These are phyloP conservation scores for Pseudozyma hubeiensis DNA, from an alignment of 1,284 basidiomycete genomes.

Conservation along the genomic window DNA sequence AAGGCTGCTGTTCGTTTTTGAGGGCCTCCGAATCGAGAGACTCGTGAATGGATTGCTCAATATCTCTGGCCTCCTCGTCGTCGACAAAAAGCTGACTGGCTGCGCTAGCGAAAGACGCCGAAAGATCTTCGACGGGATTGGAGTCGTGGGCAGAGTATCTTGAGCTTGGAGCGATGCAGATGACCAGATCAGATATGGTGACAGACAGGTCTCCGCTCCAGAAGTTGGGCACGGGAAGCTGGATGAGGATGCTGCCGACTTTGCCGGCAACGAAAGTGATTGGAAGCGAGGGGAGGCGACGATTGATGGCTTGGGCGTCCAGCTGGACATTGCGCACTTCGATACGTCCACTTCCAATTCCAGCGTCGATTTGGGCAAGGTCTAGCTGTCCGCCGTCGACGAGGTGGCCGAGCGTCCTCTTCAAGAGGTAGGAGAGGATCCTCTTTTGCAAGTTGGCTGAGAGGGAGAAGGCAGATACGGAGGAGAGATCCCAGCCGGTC, in stretches of 20 bases:
- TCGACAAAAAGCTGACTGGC: conserved; percentile 47
- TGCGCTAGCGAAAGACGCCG: conserved; percentile 45
- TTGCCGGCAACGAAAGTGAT: conserved; percentile 78
- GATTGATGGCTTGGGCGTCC: conserved; percentile 71
- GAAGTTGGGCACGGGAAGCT: conserved; percentile 57
- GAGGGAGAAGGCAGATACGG: conserved; percentile 68
- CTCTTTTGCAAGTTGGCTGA: conserved; percentile 86
- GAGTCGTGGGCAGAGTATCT: neutral
- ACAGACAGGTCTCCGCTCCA: conserved; percentile 54
- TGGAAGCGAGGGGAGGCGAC: conserved; percentile 71
- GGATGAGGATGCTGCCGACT: conserved; percentile 52
- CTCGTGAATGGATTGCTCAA: conserved; percentile 55
- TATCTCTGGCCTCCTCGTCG: conserved; percentile 44
- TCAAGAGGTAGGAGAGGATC: conserved; percentile 88
- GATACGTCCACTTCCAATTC: conserved; percentile 87
- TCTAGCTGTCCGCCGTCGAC: conserved; percentile 89
- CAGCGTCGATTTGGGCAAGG: conserved; percentile 86
- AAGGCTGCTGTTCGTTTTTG: conserved; percentile 4
- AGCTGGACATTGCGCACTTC: conserved; percentile 86
- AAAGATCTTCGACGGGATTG: conserved; percentile 7
- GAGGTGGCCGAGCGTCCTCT: conserved; percentile 84
- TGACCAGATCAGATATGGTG: conserved; percentile 24
- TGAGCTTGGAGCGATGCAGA: conserved; percentile 5
- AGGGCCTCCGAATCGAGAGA: conserved; percentile 34
- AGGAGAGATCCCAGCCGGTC: conserved; percentile 44